Conservation (phyloP, 768 basidiomycete species). For the Phlegmacium glaucopus region DNA sequence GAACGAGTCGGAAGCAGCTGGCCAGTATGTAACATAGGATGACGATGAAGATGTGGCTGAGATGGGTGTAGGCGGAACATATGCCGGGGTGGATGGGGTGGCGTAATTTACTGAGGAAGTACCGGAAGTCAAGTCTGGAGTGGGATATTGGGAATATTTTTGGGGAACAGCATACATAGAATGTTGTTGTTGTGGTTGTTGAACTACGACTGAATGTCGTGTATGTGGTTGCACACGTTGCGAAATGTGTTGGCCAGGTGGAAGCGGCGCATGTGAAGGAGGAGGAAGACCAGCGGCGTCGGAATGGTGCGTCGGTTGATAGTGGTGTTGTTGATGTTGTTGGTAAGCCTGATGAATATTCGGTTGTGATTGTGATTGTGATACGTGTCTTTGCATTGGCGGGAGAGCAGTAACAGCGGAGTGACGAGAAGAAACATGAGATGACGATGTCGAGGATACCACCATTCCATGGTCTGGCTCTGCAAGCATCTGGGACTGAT, state of each 20-base stretch:
- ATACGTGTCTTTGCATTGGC: constrained; percentile 6
- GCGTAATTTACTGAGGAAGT: constrained; percentile 12
- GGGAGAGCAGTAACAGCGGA: background rate
- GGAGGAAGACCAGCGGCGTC: background rate
- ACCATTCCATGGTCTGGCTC: background rate
- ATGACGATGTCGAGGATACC: background rate
- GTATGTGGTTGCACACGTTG: constrained; percentile 3
- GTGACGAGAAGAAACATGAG: background rate
- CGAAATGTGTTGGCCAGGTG: too few species aligned
- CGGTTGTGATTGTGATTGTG: constrained; percentile 15
- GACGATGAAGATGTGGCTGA: constrained; percentile 1
- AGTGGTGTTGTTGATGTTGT: constrained; percentile 13
- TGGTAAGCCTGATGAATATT: constrained; percentile 21
- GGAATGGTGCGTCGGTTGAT: constrained; percentile 5
- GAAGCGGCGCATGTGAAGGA: constrained; percentile 11
- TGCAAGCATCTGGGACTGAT: background rate
- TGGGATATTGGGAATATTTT: constrained; percentile 18
- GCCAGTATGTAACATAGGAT: constrained; percentile 25
- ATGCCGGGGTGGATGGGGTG: constrained; percentile 12
- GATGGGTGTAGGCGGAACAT: constrained; percentile 1
- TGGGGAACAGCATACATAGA: constrained; percentile 28
- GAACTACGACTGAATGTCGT: background rate
- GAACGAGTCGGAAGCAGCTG: constrained; percentile 23
- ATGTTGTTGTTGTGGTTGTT: constrained; percentile 22
- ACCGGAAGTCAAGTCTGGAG: constrained; percentile 9